phyloP scores from a whole-genome alignment of 495 filamentous ascomycete genomes.

The Neurospora sp. region DNA sequence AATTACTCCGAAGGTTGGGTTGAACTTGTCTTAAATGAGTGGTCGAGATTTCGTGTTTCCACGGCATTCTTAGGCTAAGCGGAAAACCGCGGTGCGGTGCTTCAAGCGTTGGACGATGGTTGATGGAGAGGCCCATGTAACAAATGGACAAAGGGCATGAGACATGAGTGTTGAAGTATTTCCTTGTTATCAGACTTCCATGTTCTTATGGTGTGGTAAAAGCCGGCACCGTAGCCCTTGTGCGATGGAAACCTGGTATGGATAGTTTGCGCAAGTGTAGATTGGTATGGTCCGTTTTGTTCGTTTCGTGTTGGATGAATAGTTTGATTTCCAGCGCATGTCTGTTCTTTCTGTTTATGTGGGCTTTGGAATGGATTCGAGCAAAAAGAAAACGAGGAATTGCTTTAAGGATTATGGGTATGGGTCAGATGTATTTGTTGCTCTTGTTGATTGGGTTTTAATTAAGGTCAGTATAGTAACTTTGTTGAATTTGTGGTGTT shows the following conservation, averaged over 20 bases:
- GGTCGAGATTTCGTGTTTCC: background rate
- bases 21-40: background rate
- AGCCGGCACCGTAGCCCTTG: background rate
- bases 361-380: background rate
- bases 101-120: background rate
- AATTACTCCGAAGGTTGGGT: background rate
- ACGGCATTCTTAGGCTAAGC: background rate
- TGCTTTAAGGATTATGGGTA: background rate
- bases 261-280: background rate
- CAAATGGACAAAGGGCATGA: background rate
- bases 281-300: background rate
- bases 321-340: background rate
- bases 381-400: background rate
- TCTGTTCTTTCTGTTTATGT: background rate
- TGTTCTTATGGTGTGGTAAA: background rate
- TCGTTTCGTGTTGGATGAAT: background rate
- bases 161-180: background rate
- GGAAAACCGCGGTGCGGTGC: background rate
- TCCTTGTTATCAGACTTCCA: background rate
- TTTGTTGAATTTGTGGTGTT: background rate
- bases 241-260: background rate
- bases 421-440: background rate
- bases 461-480: background rate
- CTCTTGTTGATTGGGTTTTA: background rate
- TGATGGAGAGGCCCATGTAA: background rate